Conservation (phyloP, 192 early-diverging fungal species). For the Coemansia sp. region DNA sequence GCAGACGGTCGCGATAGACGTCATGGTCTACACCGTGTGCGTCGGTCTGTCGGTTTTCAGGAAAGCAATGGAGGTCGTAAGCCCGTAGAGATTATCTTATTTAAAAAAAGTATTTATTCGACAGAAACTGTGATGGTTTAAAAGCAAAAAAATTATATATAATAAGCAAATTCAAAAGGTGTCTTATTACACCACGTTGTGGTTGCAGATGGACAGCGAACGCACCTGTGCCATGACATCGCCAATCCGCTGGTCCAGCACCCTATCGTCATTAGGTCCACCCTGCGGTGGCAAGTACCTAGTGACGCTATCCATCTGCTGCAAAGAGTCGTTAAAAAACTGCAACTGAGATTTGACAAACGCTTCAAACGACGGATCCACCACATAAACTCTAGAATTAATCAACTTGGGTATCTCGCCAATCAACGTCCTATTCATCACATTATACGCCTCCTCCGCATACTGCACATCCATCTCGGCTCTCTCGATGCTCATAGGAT, state of each 20-base stretch:
- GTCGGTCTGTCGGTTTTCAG: conserved; percentile 9
- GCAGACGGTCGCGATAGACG: conserved; percentile 23
- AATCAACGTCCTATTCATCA: conserved; percentile 78
- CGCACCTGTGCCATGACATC: conserved; percentile 86
- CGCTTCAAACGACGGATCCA: conserved; percentile 96
- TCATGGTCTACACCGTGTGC: conserved; percentile 19
- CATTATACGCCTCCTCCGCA: conserved; percentile 77
- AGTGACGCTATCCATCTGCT: conserved; percentile 69
- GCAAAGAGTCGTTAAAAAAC: conserved; percentile 83
- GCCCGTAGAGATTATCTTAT: neutral
- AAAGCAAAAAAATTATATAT: too few relatives aligned
- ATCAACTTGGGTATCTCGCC: conserved; percentile 90
- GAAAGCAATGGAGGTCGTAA: neutral
- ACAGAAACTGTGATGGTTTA: too few relatives aligned
- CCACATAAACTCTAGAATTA: conserved; percentile 81
- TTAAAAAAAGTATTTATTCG: neutral
- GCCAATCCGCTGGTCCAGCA: conserved; percentile 75
- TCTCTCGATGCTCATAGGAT: conserved; percentile 60
- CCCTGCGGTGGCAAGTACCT: conserved; percentile 63
- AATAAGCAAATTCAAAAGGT: neutral
- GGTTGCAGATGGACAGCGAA: conserved; percentile 87
- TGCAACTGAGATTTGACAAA: conserved; percentile 91
- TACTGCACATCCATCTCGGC: conserved; percentile 82
- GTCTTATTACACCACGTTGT: conserved; percentile 29
- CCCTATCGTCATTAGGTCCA: conserved; percentile 55